A percentile compares a stretch with the other conserved stretches of the same genome.
Conservation (phyloP, 768 basidiomycete species). For the Gloeopeniophorella convolvens region DNA sequence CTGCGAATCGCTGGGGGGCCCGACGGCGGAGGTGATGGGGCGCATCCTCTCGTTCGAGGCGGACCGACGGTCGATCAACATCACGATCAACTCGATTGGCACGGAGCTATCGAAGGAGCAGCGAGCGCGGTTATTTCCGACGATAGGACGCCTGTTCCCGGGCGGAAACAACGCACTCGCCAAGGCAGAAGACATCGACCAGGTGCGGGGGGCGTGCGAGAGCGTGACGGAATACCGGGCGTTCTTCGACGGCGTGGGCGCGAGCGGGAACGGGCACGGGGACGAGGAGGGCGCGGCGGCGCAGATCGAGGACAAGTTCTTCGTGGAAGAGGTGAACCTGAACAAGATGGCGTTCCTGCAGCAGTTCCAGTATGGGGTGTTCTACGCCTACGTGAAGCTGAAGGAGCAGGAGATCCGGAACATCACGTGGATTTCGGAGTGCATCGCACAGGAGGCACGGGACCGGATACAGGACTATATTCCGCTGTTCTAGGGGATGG, state of each 20-base stretch:
- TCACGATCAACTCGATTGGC: slow-evolving; percentile 98
- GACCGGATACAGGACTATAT: slow-evolving; percentile 95
- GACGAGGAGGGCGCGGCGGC: slow-evolving; percentile 41
- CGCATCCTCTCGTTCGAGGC: slow-evolving; percentile 92
- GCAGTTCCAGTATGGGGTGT: slow-evolving; percentile 93
- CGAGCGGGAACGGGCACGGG: slow-evolving; percentile 30
- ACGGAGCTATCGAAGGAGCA: slow-evolving; percentile 94
- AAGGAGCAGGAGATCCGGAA: slow-evolving; percentile 90
- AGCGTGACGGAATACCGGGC: slow-evolving; percentile 81
- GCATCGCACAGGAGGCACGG: slow-evolving; percentile 94
- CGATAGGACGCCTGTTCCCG: slow-evolving; percentile 89
- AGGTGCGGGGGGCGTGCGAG: slow-evolving; percentile 84
- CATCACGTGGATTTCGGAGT: slow-evolving; percentile 93
- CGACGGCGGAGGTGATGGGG: slow-evolving; percentile 90
- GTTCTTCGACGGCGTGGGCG: slow-evolving; percentile 64
- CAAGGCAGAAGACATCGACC: slow-evolving; percentile 90
- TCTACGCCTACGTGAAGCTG: slow-evolving; percentile 87
- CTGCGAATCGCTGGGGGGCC: slow-evolving; percentile 68
- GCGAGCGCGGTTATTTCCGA: slow-evolving; percentile 89
- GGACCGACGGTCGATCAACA: slow-evolving; percentile 94
- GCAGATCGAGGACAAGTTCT: slow-evolving; percentile 90
- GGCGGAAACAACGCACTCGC: slow-evolving; percentile 94
- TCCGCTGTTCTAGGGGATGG: slow-evolving; percentile 77
- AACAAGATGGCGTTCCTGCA: slow-evolving; percentile 96
- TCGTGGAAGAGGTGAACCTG: slow-evolving; percentile 84